Conservation (phyloP, 169 alveolate species). For the Prorocentrum cordatum region DNA sequence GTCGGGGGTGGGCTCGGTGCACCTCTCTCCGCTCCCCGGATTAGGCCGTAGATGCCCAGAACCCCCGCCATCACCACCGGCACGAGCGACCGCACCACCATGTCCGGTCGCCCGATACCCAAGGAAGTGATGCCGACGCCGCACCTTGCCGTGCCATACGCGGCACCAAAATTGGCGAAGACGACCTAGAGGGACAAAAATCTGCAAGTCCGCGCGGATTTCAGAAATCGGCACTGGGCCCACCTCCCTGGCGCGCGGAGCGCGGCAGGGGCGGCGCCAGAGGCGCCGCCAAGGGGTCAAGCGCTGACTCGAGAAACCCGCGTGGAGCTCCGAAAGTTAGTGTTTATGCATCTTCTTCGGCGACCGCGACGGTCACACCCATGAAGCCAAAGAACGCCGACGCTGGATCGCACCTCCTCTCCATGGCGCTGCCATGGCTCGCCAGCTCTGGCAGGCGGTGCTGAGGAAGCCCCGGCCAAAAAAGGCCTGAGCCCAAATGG, state of each 20-base stretch:
- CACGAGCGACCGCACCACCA: constrained; percentile 92
- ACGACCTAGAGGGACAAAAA: not conserved
- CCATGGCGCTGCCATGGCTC: too few species aligned
- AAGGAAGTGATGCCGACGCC: constrained; percentile 96
- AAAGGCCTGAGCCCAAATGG: too few species aligned
- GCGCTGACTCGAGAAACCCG: not conserved
- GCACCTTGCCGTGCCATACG: constrained; percentile 95
- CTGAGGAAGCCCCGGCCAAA: too few species aligned
- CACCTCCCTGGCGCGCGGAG: constrained; percentile 52
- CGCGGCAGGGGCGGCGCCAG: not conserved
- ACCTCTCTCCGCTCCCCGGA: too few species aligned
- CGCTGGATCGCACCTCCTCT: constrained; percentile 87
- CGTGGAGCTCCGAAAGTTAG: not conserved
- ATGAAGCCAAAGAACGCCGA: constrained; percentile 92
- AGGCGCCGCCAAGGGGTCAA: not conserved
- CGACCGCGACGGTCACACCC: constrained; percentile 93
- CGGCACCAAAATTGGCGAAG: constrained; percentile 72
- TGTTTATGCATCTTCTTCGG: constrained; percentile 78
- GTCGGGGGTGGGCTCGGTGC: too few species aligned
- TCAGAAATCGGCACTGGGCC: not conserved
- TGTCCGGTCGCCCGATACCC: constrained; percentile 96
- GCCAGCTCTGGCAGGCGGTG: too few species aligned
- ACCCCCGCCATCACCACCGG: constrained; percentile 99
- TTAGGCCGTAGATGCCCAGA: too few species aligned
- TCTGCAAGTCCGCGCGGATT: not conserved